These are phyloP conservation scores for Podaxis mareebaensis DNA, from an alignment of 768 basidiomycete genomes.

Conservation along the genomic window DNA sequence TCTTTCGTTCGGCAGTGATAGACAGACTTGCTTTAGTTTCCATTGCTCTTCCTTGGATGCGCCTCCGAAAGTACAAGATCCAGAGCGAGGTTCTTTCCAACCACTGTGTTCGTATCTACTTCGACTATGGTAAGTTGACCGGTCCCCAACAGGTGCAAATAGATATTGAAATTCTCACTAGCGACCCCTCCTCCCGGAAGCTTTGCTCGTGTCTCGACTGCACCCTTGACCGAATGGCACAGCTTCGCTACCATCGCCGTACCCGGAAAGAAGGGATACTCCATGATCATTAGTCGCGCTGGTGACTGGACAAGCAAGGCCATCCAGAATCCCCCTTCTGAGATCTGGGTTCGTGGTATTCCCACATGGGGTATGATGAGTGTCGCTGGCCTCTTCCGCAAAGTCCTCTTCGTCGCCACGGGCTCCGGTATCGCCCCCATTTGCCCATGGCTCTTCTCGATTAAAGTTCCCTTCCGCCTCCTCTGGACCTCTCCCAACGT, in stretches of 20 bases:
- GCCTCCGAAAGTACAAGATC: conserved; percentile 50
- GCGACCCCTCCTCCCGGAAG: conserved; percentile 20
- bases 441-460: conserved; percentile 35
- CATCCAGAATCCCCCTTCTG: conserved; percentile 48
- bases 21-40: conserved; percentile 34
- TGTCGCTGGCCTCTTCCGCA: conserved; percentile 49
- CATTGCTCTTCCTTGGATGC: conserved; percentile 52
- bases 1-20: conserved; percentile 19
- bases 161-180: background rate
- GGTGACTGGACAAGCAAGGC: conserved; percentile 57
- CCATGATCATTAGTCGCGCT: conserved; percentile 52
- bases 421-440: conserved; percentile 55
- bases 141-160: conserved; percentile 26
- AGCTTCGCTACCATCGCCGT: conserved; percentile 45
- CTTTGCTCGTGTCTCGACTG: conserved; percentile 27
- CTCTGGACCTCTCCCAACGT: conserved; percentile 45
- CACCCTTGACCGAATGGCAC: conserved; percentile 51
- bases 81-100: conserved; percentile 51
- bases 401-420: conserved; percentile 54
- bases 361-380: conserved; percentile 52
- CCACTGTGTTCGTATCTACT: conserved; percentile 55
- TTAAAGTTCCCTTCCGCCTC: conserved; percentile 36
- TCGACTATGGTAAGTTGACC: conserved; percentile 45
- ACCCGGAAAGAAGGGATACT: conserved; percentile 44
- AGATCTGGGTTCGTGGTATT: conserved; percentile 56